Evolutionary conservation across 352 stramenopile species (phyloP), one percentile per base, ranked within the genome.

Genomic region (Phytophthora idaei): DNA sequence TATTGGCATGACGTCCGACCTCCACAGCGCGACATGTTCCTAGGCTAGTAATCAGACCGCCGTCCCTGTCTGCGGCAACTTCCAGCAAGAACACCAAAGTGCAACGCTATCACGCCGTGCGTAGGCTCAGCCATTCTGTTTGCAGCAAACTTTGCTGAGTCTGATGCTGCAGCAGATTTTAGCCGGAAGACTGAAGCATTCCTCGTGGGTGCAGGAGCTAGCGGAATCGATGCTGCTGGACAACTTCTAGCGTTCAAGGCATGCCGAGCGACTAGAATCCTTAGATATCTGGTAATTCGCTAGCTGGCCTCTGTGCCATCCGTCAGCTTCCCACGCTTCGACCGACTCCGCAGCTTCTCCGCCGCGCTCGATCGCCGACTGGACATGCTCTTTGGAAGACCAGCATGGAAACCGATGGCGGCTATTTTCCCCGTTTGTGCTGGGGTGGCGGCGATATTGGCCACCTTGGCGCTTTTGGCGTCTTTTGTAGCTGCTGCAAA

Each of bases 291-390:
- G 21, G 21, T 39, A 2, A 10, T 6, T 12, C 10, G 12, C 34
- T 39, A 39, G 4, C 10, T 39, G 34, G 34, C 8, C 10, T 39
- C 34, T 12, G 10, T 4, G 7, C 7, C 1, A 39, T 10, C 10
- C 10, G 34, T 21, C 1, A 42, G 15, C 37, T 44, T 44, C 3
- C 31, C 58, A 10, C 50, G 58, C 37, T 69, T 72, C 0, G 68
- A 58, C 34, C 63, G 63, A 56, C 61, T 72, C 4, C 69, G 69
- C 39, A 61, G 8, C 51, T 69, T 76, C 37, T 76, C 64, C n/a
- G 69, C 53, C 10, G 42, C 58, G n/a, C 69, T 76, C 3, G 69
- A 76, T 31, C 69, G 64, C 36, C 69, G 53, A 11, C 6, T 41
- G 31, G 57, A 58, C 14, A 61, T 49, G 10, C 69, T 11, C 47